Conservation (phyloP, 768 basidiomycete species). For the Suillus plorans region DNA sequence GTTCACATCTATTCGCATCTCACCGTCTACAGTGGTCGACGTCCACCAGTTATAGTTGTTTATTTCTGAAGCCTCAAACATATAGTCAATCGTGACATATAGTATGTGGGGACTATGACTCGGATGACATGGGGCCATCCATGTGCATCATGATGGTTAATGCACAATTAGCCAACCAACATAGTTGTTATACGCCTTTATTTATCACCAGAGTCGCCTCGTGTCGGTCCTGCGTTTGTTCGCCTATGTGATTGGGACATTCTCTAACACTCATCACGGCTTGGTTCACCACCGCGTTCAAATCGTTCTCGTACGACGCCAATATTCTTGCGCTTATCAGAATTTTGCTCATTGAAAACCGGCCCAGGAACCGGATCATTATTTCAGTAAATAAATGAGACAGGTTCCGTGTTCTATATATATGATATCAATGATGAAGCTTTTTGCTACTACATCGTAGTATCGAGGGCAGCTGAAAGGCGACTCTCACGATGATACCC, state of each 20-base stretch:
- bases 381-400: neutral
- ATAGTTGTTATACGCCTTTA: neutral
- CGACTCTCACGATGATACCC: neutral
- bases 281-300: neutral
- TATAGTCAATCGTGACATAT: no score
- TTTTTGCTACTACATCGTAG: no score
- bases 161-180: no score
- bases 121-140: no score
- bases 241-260: neutral
- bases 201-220: neutral
- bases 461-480: neutral
- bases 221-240: neutral
- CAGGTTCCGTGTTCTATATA: no score
- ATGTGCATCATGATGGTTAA: no score
- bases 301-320: neutral
- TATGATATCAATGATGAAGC: no score
- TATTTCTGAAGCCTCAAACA: conserved; percentile 11
- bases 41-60: conserved; percentile 8
- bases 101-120: no score
- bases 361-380: neutral
- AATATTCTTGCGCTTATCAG: neutral
- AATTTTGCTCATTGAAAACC: neutral
- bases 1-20: neutral
- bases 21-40: neutral
- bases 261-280: neutral